Evolutionary conservation across 495 filamentous ascomycete genomes (phyloP), one percentile per base, ranked within the genome.

Genomic region (Trichoderma virens): DNA sequence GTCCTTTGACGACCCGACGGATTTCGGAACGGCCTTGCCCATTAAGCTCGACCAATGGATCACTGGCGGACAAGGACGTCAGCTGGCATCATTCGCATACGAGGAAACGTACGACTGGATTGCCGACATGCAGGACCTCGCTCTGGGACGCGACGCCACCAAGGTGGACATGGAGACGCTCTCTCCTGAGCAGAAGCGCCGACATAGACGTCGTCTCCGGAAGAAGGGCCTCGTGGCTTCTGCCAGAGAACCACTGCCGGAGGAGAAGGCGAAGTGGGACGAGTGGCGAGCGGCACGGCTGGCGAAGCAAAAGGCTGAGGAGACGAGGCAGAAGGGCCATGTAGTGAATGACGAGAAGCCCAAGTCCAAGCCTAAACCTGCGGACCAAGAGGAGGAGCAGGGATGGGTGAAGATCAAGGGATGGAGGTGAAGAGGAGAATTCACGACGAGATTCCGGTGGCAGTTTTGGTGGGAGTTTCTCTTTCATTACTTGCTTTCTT

Each of bases 41-140:
- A 78, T 81, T 43, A 84, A 83, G 70, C 65, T 84, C 16, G 81
- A 85, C 69, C 78, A 83, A 65, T 85, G 81, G 82, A 65, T 73
- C 16, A 78, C 79, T 0, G 79, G 79, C 9, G 79, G 79, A 0
- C 67, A 67, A 47, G 76, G 77, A n/a, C 71, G 74, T 62, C 63
- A 51, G 0, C 64, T 76, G 7, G 69, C 66, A 25, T 67, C 67
- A 35, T 66, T 60, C 23, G 47, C 71, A 1, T 63, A 65, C 4
- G 77, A 77, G 30, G 75, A 80, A 35, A 56, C 76, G 13, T 67
- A 71, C 16, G 79, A 82, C 59, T 69, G 71, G 64, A 2, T 75
- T 14, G 77, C 77, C 11, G 79, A 81, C 8, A 27, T 75, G 32
- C 74, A 71, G 59, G 78, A 80, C 66, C 72, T 70, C 63, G 68